Evolutionary conservation across 2,329 filamentous ascomycete species (phyloP), one percentile per base, ranked within the genome.

Genomic region (Trichoderma sp.): DNA sequence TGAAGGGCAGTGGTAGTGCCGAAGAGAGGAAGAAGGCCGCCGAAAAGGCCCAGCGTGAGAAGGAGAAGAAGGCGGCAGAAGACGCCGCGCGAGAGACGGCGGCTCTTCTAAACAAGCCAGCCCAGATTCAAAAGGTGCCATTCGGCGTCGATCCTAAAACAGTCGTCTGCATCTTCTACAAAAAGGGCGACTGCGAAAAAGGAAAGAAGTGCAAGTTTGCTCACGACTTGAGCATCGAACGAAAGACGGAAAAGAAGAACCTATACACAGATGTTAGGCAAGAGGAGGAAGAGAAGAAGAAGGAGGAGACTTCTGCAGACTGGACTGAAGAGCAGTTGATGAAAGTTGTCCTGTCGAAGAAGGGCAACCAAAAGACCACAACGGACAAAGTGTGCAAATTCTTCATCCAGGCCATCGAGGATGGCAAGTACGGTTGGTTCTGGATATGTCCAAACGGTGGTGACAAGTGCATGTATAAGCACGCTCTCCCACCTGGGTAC

Each of bases 341-440:
- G 77, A 92, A 91, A 71, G 96, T 99, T 43, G 94, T 99, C 28
- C 77, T 97, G 80, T 97, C 93, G 78, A 99, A 99, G 86, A 97
- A 99, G 83, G 96, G 96, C 67, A 99, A 99, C 83, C 96, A 97
- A 73, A 91, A 92, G 81, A 97, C 95, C 26, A 93, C 93, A 6
- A 99, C 96, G 61, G 96, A 99, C 81, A 99, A 98, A 84, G 96
- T 99, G 76, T 99, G 96, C 93, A 99, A 98, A 84, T 97, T 86
- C 86, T 99, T 99, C 81, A 96, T 98, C 80, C 91, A 95, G 76
- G 96, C 96, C 30, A 96, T 99, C 74, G 96, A 99, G 84, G 96
- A 99, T 80, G 93, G 94, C 78, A 99, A 98, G 83, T 99, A 99
- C 79, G 96, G 96, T 74, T 99, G 96, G 96, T 98, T 99, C 84